Evolutionary conservation across 2,329 filamentous ascomycete genomes (phyloP), one percentile per base, ranked within the genome.

Genomic region (Aspergillus brasiliensis): DNA sequence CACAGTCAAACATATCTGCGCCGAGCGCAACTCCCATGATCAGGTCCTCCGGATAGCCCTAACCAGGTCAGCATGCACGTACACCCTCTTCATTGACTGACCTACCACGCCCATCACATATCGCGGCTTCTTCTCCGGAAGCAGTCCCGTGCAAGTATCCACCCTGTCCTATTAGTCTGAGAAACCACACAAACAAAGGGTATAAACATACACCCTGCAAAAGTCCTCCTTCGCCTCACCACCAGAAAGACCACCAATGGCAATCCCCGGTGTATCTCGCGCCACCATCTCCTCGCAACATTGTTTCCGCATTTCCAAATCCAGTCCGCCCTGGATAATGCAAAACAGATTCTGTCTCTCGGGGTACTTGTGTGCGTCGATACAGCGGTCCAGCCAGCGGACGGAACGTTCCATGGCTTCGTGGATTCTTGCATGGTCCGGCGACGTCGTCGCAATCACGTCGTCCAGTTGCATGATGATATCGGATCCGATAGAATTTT

Each of bases 391-490:
- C 5, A 99, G 84, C 96, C 96, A 99, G 40, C 96, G 87, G 7
- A 99, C 87, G 57, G 92, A 97, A 57, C 95, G 89, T 71, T 95
- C 85, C 93, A 97, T 98, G 52, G 95, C 95, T 77, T 97, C 92
- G 62, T 89, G 86, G 86, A 99, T 98, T 56, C 96, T 89, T 19
- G 82, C 88, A 58, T 86, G 82, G 76, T 99, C 95, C 0, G 94
- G 94, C 0, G 92, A 97, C 0, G 95, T 99, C 0, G 95, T 98
- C 28, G 92, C 94, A 54, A 99, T 90, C 13, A 99, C 96, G 76
- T 99, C 96, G 81, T 99, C 95, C 3, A 99, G 87, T 78, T 99
- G 96, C 96, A 99, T 99, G 67, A 98, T 97, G 69, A 99, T 98
- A 78, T 99, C 95, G 64, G 92, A 96, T 65, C 95, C 95, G 71